A percentile compares a stretch with the other conserved stretches of the same genome.
These are phyloP conservation scores for Sphaceloma murrayae DNA, from an alignment of 2,329 filamentous ascomycete species.

Conservation along the genomic window DNA sequence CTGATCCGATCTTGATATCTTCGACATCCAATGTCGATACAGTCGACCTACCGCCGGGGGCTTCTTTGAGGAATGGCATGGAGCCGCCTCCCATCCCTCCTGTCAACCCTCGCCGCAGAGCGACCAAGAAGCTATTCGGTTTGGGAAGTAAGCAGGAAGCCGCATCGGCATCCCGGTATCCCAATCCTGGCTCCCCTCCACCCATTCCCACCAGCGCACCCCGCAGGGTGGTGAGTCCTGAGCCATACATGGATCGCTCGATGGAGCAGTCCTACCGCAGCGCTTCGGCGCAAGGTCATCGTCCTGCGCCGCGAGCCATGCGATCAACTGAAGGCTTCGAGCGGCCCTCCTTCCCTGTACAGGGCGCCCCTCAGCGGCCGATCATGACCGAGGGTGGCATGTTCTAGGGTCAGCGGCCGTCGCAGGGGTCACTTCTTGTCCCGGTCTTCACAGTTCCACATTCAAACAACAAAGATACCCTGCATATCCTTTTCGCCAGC, in stretches of 20 bases:
- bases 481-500: not conserved
- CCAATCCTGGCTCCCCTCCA: constrained; percentile 12
- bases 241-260: not conserved
- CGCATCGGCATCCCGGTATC: constrained; percentile 1
- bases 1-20: constrained; percentile 47
- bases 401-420: too few relatives aligned
- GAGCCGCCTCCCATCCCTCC: constrained; percentile 46
- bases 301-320: constrained; percentile 7
- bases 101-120: constrained; percentile 51
- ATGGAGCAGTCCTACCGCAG: constrained; percentile 10
- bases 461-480: constrained; percentile 10
- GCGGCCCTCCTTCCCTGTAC: constrained; percentile 14
- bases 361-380: constrained; percentile 16
- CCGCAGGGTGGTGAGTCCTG: constrained; percentile 11
- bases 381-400: constrained; percentile 20
- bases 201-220: constrained; percentile 8
- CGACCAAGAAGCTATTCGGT: constrained; percentile 30
- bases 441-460: not conserved
- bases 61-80: constrained; percentile 45
- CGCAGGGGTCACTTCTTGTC: constrained; percentile 1
- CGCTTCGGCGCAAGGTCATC: constrained; percentile 5
- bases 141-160: constrained; percentile 15
- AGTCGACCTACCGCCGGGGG: constrained; percentile 47
- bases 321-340: constrained; percentile 15
- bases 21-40: constrained; percentile 51